Evolutionary conservation across 2,329 filamentous ascomycete genomes (phyloP).

Genomic region (Penicillium oxalicum): DNA sequence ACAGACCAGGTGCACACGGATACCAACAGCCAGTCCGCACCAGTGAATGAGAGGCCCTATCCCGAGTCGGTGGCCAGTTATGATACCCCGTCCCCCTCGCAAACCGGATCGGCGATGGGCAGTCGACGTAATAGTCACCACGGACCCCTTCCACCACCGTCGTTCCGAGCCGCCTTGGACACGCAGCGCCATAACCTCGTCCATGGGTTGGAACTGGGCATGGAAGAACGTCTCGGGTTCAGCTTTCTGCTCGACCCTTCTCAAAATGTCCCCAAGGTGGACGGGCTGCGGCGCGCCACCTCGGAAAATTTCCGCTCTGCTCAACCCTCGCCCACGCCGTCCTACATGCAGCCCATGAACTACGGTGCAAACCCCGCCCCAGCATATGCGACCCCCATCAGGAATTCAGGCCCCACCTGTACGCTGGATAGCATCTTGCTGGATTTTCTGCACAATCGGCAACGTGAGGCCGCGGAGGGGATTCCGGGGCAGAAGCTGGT

Average conservation of each 20-base stretch:
- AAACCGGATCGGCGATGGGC: conserved; percentile 21
- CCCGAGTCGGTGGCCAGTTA: conserved; percentile 25
- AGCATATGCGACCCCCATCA: conserved; percentile 43
- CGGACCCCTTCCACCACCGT: conserved; percentile 19
- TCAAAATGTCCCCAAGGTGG: conserved; percentile 50
- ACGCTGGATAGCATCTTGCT: conserved; percentile 73
- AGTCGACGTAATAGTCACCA: conserved; percentile 23
- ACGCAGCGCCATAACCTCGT: conserved; percentile 39
- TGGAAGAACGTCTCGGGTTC: conserved; percentile 61
- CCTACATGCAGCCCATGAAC: conserved; percentile 22
- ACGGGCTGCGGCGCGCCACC: conserved; percentile 35
- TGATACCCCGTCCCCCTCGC: conserved; percentile 27
- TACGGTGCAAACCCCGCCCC: conserved; percentile 23
- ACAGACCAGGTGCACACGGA: conserved; percentile 21
- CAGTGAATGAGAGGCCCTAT: conserved; percentile 22
- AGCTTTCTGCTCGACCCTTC: conserved; percentile 64
- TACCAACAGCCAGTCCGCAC: conserved; percentile 14
- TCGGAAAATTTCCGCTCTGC: conserved; percentile 22
- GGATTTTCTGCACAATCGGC: conserved; percentile 67
- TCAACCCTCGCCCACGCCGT: conserved; percentile 17
- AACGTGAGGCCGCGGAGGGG: conserved; percentile 60
- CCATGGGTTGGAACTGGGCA: conserved; percentile 54
- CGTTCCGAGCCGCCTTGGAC: conserved; percentile 38
- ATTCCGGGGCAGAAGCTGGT: conserved; percentile 59
- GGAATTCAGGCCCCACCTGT: conserved; percentile 64